Evolutionary conservation across 768 basidiomycete genomes (phyloP).

Genomic region (Boletus pseudo-olivaceus): DNA sequence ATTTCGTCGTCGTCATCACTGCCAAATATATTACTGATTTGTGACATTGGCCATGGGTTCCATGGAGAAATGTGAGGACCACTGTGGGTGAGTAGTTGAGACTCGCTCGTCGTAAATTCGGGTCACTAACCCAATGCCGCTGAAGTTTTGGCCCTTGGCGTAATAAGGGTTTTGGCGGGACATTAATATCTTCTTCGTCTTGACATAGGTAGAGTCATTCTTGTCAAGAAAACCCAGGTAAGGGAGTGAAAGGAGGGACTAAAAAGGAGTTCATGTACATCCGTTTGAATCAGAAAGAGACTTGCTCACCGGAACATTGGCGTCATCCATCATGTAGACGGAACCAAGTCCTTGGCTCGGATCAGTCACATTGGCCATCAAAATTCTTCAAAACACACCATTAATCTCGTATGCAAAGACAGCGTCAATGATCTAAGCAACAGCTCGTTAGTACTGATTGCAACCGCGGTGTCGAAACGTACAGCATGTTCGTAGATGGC

Average conservation of each 20-base stretch:
- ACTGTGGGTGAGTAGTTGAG: slow-evolving; percentile 32
- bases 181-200: slow-evolving; percentile 60
- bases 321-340: slow-evolving; percentile 80
- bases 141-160: slow-evolving; percentile 58
- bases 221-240: slow-evolving; percentile 75
- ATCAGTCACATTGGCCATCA: background rate
- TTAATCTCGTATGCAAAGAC: slow-evolving; percentile 79
- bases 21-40: slow-evolving; percentile 69
- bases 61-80: slow-evolving; percentile 72
- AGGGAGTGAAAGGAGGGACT: slow-evolving; percentile 77
- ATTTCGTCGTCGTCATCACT: slow-evolving; percentile 73
- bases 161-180: slow-evolving; percentile 71
- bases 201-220: slow-evolving; percentile 52
- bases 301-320: slow-evolving; percentile 69
- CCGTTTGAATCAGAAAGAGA: background rate
- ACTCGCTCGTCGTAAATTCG: background rate
- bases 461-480: slow-evolving; percentile 7
- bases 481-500: slow-evolving; percentile 66
- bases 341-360: slow-evolving; percentile 53
- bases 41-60: slow-evolving; percentile 85
- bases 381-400: slow-evolving; percentile 35
- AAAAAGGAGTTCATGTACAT: background rate
- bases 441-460: background rate
- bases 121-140: slow-evolving; percentile 61
- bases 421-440: slow-evolving; percentile 51